Evolutionary conservation across 1,139 yeast species (phyloP).

Genomic region (Lodderomyces margitis): DNA sequence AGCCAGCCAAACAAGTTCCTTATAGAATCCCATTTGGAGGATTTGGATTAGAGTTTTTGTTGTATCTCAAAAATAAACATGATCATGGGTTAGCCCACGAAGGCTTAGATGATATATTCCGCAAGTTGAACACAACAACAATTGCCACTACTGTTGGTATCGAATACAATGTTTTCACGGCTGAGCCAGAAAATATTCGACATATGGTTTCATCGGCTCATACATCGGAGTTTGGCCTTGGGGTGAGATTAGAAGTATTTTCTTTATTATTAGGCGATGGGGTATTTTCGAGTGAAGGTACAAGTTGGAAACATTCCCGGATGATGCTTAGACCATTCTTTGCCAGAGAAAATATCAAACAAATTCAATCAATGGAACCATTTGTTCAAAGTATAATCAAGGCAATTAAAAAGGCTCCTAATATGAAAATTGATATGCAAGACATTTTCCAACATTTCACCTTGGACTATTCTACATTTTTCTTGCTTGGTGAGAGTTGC

Average conservation of each 20-base stretch:
- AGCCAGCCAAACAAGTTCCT: constrained; percentile 3
- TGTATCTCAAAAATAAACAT: neutral
- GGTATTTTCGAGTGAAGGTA: constrained; percentile 52
- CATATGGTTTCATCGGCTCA: constrained; percentile 30
- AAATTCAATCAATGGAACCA: constrained; percentile 40
- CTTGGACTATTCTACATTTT: constrained; percentile 40
- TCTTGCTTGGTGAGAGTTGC: constrained; percentile 37
- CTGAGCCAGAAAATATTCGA: constrained; percentile 28
- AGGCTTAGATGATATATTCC: neutral
- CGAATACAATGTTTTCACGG: constrained; percentile 13
- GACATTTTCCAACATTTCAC: constrained; percentile 33
- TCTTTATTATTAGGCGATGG: constrained; percentile 50
- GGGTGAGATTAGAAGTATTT: constrained; percentile 38
- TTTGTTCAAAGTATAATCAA: constrained; percentile 37
- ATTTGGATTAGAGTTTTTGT: constrained; percentile 3
- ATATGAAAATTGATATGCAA: constrained; percentile 31
- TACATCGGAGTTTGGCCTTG: constrained; percentile 47
- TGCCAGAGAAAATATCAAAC: constrained; percentile 50
- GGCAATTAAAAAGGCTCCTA: constrained; percentile 23
- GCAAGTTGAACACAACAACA: constrained; percentile 6
- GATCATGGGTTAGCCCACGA: constrained; percentile 5
- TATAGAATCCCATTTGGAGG: neutral
- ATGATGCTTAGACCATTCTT: constrained; percentile 55
- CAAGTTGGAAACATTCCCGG: constrained; percentile 53
- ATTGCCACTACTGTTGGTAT: neutral